phyloP scores from a whole-genome alignment of 176 grass and related monocot species.

The Dendrocalamus sinicus region DNA sequence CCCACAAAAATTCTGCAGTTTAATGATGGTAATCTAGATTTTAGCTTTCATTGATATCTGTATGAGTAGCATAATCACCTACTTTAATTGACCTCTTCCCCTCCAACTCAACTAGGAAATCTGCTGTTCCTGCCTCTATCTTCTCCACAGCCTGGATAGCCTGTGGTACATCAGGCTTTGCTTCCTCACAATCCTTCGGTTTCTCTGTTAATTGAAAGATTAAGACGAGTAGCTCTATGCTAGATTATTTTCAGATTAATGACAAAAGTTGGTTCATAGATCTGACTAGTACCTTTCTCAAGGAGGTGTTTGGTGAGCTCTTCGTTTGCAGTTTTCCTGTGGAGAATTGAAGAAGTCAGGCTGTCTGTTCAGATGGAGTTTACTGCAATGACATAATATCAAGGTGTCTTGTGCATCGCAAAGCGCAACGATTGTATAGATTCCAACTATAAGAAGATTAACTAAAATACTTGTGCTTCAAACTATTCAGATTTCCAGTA shows the following conservation, averaged over 20 bases:
- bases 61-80: not conserved
- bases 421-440: not conserved
- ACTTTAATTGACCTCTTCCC: constrained; percentile 88
- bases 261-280: not conserved
- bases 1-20: not conserved
- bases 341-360: not conserved
- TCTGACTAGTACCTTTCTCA: constrained; percentile 41
- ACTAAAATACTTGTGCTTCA: not conserved
- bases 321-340: constrained; percentile 37
- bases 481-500: not conserved
- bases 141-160: constrained; percentile 28
- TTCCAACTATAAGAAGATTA: not conserved
- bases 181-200: constrained; percentile 50
- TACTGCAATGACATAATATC: not conserved
- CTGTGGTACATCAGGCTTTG: constrained; percentile 7
- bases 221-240: not conserved
- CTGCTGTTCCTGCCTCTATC: constrained; percentile 73
- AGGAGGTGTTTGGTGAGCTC: constrained; percentile 39
- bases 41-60: not conserved
- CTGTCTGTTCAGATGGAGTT: not conserved
- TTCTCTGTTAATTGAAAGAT: constrained; percentile 35
- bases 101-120: constrained; percentile 74
- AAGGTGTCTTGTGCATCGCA: not conserved
- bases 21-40: not conserved
- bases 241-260: not conserved